Conservation (phyloP, 2,329 filamentous ascomycete genomes). For the Epichloe gansuensis region DNA sequence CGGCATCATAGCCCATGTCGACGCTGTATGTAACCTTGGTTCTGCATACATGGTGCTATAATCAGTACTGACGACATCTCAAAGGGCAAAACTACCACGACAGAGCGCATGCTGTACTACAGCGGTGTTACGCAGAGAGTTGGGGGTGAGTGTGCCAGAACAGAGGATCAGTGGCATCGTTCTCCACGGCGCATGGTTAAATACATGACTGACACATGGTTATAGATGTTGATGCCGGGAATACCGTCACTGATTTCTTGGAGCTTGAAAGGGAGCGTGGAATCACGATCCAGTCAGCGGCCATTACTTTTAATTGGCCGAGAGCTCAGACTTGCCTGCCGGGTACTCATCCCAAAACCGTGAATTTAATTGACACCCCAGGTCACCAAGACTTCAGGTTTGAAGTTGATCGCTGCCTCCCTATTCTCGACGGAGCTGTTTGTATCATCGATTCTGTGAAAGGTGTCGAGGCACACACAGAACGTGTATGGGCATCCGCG, state of each 20-base stretch:
- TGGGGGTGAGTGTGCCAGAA: constrained; percentile 41
- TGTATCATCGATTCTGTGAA: constrained; percentile 88
- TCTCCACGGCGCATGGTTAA: not conserved
- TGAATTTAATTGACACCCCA: constrained; percentile 92
- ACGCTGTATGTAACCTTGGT: constrained; percentile 47
- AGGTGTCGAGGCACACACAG: constrained; percentile 91
- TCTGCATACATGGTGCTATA: not conserved
- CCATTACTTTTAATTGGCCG: constrained; percentile 92
- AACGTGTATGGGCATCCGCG: constrained; percentile 90
- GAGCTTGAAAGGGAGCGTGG: constrained; percentile 84
- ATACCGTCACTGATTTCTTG: constrained; percentile 93
- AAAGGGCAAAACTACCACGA: constrained; percentile 90
- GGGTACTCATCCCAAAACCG: constrained; percentile 44
- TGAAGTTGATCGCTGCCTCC: constrained; percentile 82
- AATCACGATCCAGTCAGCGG: constrained; percentile 95
- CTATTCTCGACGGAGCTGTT: constrained; percentile 81
- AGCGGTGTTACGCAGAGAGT: constrained; percentile 80
- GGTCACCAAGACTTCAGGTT: constrained; percentile 97
- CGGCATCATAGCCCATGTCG: constrained; percentile 96
- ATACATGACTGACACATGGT: not conserved
- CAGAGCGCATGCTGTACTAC: constrained; percentile 97
- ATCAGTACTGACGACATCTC: constrained; percentile 4
- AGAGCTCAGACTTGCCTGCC: constrained; percentile 34
- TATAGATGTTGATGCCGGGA: constrained; percentile 83
- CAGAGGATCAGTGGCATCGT: not conserved